phyloP scores from a whole-genome alignment of 2,329 filamentous ascomycete species.

The Fusarium zealandicum region DNA sequence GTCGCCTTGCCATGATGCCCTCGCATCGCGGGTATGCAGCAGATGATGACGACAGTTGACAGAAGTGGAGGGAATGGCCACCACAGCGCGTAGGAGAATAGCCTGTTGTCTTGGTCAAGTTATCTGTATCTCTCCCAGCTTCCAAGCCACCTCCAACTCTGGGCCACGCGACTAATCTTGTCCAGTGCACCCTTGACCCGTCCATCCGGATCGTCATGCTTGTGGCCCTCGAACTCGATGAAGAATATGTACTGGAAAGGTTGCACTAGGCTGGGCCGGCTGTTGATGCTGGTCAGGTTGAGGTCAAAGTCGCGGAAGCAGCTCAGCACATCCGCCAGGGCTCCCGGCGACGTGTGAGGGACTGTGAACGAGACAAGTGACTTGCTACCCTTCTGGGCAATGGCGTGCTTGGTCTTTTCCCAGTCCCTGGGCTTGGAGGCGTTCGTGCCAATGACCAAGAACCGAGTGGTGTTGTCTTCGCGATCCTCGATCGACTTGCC shows the following conservation, averaged over 20 bases:
- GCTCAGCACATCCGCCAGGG: conserved; percentile 79
- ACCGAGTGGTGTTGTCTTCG: conserved; percentile 79
- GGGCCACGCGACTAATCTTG: conserved; percentile 64
- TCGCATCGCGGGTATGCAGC: conserved; percentile 17
- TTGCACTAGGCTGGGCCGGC: conserved; percentile 74
- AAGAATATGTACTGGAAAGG: conserved; percentile 96
- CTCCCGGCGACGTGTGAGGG: conserved; percentile 78
- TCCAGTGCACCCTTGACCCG: conserved; percentile 67
- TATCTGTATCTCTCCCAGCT: conserved; percentile 63
- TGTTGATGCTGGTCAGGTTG: conserved; percentile 91
- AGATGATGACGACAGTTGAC: conserved; percentile 9
- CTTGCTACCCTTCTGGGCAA: conserved; percentile 58
- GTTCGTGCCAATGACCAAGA: conserved; percentile 68
- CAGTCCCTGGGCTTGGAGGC: conserved; percentile 38
- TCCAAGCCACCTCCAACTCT: conserved; percentile 72
- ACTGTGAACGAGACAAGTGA: conserved; percentile 85
- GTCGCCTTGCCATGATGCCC: conserved; percentile 15
- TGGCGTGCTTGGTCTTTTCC: conserved; percentile 39
- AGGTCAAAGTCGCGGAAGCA: conserved; percentile 77
- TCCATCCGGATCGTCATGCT: conserved; percentile 57
- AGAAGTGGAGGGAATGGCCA: conserved; percentile 6
- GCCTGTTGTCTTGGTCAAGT: conserved; percentile 29
- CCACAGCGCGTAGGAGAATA: conserved; percentile 10
- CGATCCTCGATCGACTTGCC: conserved; percentile 75
- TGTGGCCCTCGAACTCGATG: conserved; percentile 81